These are phyloP conservation scores for Camellia oleifera DNA, from an alignment of 179 eudicot species.

Conservation along the genomic window DNA sequence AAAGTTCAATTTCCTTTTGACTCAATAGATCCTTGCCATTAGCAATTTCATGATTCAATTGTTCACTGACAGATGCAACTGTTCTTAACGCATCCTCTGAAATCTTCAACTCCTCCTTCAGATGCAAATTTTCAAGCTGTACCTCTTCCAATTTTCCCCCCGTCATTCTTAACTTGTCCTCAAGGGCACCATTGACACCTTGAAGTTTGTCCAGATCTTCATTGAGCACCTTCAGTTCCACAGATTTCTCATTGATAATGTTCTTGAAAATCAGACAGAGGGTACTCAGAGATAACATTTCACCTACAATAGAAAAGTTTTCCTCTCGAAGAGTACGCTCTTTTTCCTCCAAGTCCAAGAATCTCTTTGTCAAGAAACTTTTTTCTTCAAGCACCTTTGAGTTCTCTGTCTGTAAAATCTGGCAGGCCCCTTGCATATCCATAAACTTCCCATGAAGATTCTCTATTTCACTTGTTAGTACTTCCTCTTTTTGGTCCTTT, in stretches of 20 bases:
- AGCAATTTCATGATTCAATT: slow-evolving; percentile 41
- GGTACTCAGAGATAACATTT: slow-evolving; percentile 51
- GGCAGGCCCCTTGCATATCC: slow-evolving; percentile 44
- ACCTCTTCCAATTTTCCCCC: slow-evolving; percentile 48
- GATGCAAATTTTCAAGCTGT: slow-evolving; percentile 40
- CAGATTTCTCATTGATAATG: slow-evolving; percentile 50
- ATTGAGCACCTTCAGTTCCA: slow-evolving; percentile 37
- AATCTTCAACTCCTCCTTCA: slow-evolving; percentile 47
- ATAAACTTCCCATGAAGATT: slow-evolving; percentile 46
- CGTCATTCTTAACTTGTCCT: slow-evolving; percentile 41
- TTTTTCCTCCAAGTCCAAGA: slow-evolving; percentile 45
- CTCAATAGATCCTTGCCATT: slow-evolving; percentile 42
- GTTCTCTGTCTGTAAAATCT: slow-evolving; percentile 50
- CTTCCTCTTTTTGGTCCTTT: slow-evolving; percentile 46
- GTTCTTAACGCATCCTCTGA: slow-evolving; percentile 51
- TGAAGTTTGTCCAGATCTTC: slow-evolving; percentile 45
- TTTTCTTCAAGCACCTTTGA: slow-evolving; percentile 46
- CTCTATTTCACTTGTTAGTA: slow-evolving; percentile 44
- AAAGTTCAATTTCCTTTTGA: slow-evolving; percentile 51
- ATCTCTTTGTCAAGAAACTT: slow-evolving; percentile 40
- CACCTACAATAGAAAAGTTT: slow-evolving; percentile 42
- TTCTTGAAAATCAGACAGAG: slow-evolving; percentile 55
- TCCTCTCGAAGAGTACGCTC: slow-evolving; percentile 50
- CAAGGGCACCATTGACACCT: slow-evolving; percentile 36
- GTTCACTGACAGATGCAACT: slow-evolving; percentile 30